phyloP scores from a whole-genome alignment of 1,139 yeast species.

The Saccharomycopsis crataegensis region DNA sequence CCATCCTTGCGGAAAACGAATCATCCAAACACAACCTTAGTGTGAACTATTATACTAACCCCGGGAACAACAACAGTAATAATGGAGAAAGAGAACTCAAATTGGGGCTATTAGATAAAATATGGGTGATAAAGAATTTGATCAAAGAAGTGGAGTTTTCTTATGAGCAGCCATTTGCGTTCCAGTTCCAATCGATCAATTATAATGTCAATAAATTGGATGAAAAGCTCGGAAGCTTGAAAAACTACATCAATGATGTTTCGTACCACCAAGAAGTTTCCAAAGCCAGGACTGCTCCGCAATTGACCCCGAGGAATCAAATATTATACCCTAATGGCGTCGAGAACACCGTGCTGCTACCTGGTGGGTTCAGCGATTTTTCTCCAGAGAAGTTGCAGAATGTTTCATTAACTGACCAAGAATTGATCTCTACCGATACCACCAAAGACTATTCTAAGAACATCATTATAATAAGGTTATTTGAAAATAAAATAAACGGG shows the following conservation, averaged over 20 bases:
- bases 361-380: constrained; percentile 6
- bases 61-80: not conserved
- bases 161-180: constrained; percentile 3
- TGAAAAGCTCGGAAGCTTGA: constrained; percentile 8
- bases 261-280: not conserved
- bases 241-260: constrained; percentile 1
- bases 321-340: not conserved
- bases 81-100: constrained; percentile 1
- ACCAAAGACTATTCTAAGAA: constrained; percentile 3
- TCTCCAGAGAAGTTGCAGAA: constrained; percentile 6
- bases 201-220: constrained; percentile 13
- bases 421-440: not conserved
- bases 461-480: not conserved
- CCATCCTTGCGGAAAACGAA: no score
- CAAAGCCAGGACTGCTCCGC: not conserved
- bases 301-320: not conserved
- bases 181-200: constrained; percentile 7
- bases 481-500: not conserved
- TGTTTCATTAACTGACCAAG: not conserved
- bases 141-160: constrained; percentile 12
- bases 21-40: no score
- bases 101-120: constrained; percentile 11
- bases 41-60: no score
- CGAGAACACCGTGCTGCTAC: not conserved
- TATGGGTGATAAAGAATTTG: constrained; percentile 17